A percentile compares a stretch with the other conserved stretches of the same genome.
Conservation (phyloP, 2,329 filamentous ascomycete genomes). For the Nigrospora sphaerica region DNA sequence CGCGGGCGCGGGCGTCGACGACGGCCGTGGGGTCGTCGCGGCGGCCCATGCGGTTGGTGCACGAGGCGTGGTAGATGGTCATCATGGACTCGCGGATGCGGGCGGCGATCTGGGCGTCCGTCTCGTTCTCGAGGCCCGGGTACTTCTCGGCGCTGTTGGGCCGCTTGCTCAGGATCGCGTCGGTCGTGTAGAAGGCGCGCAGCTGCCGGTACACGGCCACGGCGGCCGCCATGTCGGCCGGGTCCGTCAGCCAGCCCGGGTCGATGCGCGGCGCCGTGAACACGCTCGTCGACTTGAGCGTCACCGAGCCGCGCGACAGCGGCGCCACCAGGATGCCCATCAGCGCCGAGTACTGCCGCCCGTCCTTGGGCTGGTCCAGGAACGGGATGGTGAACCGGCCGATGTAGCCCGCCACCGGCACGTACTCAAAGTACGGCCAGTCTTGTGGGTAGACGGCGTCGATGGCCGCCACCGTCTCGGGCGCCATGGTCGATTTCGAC, state of each 20-base stretch:
- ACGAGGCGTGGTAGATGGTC: slow-evolving; percentile 16
- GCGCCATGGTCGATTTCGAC: slow-evolving; percentile 9
- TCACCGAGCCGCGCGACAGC: slow-evolving; percentile 34
- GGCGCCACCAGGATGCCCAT: slow-evolving; percentile 28
- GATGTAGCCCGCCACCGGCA: slow-evolving; percentile 14
- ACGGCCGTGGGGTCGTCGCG: slow-evolving; percentile 8
- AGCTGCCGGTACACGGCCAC: slow-evolving; percentile 31
- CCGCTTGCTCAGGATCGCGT: slow-evolving; percentile 19
- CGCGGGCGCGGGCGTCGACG: slow-evolving; percentile 7
- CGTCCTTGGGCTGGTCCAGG: slow-evolving; percentile 17
- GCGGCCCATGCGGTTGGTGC: slow-evolving; percentile 10
- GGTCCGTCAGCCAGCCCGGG: slow-evolving; percentile 33
- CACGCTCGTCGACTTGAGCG: slow-evolving; percentile 24
- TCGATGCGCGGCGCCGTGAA: slow-evolving; percentile 32
- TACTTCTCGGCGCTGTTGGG: slow-evolving; percentile 23
- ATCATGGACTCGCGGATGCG: slow-evolving; percentile 21
- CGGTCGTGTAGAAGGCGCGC: slow-evolving; percentile 25
- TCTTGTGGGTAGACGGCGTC: slow-evolving; percentile 17
- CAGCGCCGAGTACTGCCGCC: slow-evolving; percentile 25
- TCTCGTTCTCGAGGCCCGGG: slow-evolving; percentile 26
- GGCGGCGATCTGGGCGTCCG: slow-evolving; percentile 33
- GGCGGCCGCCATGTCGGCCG: slow-evolving; percentile 33
- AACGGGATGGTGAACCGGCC: slow-evolving; percentile 5
- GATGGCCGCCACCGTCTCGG: slow-evolving; percentile 11
- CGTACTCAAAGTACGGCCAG: slow-evolving; percentile 28